Evolutionary conservation across 495 filamentous ascomycete species (phyloP), one percentile per base, ranked within the genome.

Genomic region (Chaetomium cochliodes): DNA sequence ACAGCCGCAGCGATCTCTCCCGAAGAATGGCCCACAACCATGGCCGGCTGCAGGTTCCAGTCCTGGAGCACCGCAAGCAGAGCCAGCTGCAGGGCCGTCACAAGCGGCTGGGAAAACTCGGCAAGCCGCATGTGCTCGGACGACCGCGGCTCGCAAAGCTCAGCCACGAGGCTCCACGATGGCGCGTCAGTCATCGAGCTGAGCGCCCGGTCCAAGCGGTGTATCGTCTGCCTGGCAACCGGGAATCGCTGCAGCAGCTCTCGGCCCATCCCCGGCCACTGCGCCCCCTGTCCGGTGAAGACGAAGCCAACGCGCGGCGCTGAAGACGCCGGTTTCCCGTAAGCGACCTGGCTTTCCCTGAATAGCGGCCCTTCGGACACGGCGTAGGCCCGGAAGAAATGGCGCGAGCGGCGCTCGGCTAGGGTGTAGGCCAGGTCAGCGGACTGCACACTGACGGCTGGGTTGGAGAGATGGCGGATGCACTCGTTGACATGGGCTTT

Each of bases 1-100:
- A 67, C 66, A 0, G 69, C 69, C 0, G 69, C 74, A 11, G 73
- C 74, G 46, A 75, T 68, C 42, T 75, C 72, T 1, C 73, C 72
- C 18, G 67, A 73, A 6, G 68, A 70, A 42, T 75, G 74, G 30
- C 74, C 72, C 16, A 72, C 67, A 5, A 73, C 74, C 13, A 16
- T 51, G 3, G n/a, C 46, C 11, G 69, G 52, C 28, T 50, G 64
- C 5, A 77, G 56, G 2, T 67, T 67, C 63, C 66, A 72, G 6
- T 25, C 12, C 1, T n/a, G n/a, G 2, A 77, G 64, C 9, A 73
- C 52, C 15, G 63, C 62, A 0, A 76, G 39, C 0, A 75, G 25
- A 8, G 51, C 67, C 0, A 76, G 37, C 50, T 76, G 74, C 0
- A 76, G 49, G 0, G 67, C 73, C 0, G 73, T 69, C 11, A 54